A percentile compares a stretch with the other conserved stretches of the same genome.
Conservation (phyloP, 768 basidiomycete species). For the Serendipita sp. region DNA sequence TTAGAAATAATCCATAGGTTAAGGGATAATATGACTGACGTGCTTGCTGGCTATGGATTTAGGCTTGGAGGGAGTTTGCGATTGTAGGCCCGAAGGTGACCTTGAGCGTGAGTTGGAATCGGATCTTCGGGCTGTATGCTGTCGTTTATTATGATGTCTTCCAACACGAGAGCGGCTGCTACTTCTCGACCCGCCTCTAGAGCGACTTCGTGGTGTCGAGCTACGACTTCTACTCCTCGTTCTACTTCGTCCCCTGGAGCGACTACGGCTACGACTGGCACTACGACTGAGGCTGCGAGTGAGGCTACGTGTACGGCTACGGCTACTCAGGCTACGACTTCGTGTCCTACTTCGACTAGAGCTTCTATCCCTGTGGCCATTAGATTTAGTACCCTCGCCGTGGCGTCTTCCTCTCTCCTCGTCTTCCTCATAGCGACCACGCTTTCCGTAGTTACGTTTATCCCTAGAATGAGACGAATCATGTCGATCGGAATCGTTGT, state of each 20-base stretch:
- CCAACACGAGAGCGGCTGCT: background rate
- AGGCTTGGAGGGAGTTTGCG: background rate
- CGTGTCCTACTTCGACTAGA: background rate
- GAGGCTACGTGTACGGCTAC: background rate
- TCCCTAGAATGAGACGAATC: background rate
- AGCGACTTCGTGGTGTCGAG: conserved; percentile 6
- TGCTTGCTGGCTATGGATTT: background rate
- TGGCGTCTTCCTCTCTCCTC: background rate
- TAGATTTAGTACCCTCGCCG: background rate
- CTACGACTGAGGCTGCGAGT: background rate
- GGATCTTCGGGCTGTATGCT: background rate
- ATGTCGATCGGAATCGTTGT: background rate
- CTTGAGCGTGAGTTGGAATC: background rate
- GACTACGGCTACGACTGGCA: background rate
- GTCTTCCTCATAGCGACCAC: background rate
- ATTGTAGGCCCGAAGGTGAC: background rate
- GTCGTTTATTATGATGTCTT: background rate
- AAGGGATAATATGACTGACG: background rate
- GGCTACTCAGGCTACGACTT: background rate
- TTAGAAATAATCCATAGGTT: background rate
- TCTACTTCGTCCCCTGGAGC: background rate
- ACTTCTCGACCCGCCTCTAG: conserved; percentile 4
- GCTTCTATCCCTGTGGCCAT: background rate
- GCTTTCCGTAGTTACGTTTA: background rate
- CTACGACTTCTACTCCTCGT: background rate